phyloP scores from a whole-genome alignment of 2,329 filamentous ascomycete species.

The Claviceps cyperi region DNA sequence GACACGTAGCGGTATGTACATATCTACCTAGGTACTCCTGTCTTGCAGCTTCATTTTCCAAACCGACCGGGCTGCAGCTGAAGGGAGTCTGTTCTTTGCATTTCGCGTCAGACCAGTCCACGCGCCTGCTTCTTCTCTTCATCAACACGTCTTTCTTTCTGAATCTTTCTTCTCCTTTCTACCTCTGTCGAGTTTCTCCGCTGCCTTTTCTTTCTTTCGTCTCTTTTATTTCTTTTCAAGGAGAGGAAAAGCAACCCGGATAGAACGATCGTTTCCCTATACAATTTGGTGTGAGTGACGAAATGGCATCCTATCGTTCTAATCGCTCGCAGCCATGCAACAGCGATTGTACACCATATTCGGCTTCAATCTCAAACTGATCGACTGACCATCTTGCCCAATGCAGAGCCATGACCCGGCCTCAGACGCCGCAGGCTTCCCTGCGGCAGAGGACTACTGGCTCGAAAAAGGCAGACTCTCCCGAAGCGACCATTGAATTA shows the following conservation, averaged over 20 bases:
- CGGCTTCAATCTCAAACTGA: background rate
- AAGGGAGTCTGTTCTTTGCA: slow-evolving; percentile 2
- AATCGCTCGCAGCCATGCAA: background rate
- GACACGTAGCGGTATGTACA: background rate
- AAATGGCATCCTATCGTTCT: background rate
- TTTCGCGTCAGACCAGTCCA: slow-evolving; percentile 1
- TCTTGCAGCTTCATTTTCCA: slow-evolving; percentile 4
- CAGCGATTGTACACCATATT: background rate
- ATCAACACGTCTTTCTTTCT: slow-evolving; percentile 3
- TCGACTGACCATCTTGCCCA: slow-evolving; percentile 5
- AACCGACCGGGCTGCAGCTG: background rate
- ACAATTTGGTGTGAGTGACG: slow-evolving; percentile 1
- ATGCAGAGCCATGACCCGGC: slow-evolving; percentile 28
- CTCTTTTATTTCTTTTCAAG: background rate
- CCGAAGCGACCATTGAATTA: slow-evolving; percentile 24
- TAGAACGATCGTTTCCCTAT: background rate
- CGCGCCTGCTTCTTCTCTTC: background rate
- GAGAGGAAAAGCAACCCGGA: background rate
- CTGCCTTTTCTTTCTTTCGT: background rate
- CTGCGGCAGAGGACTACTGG: slow-evolving; percentile 44
- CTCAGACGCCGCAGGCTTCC: slow-evolving; percentile 39
- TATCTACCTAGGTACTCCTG: background rate
- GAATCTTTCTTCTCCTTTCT: background rate
- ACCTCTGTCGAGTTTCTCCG: background rate
- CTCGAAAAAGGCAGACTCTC: slow-evolving; percentile 32